These are phyloP conservation scores for Clavariopsis aquatica DNA, from an alignment of 495 filamentous ascomycete genomes.

Conservation along the genomic window DNA sequence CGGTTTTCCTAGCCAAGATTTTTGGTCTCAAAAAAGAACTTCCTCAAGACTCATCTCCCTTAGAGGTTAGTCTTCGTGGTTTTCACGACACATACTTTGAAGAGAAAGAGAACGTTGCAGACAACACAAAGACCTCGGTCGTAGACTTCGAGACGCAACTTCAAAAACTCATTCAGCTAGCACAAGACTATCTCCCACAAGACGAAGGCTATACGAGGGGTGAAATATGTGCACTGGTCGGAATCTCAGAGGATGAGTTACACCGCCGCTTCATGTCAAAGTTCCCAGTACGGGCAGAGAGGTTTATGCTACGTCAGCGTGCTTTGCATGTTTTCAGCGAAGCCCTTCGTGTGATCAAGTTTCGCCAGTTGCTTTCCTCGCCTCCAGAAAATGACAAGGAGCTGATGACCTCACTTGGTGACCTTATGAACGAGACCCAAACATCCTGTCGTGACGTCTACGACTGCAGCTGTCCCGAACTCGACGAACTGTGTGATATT, in stretches of 20 bases:
- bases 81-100: conserved; percentile 81
- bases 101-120: conserved; percentile 54
- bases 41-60: conserved; percentile 75
- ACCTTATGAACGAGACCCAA: conserved; percentile 86
- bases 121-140: conserved; percentile 46
- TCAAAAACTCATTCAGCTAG: conserved; percentile 64
- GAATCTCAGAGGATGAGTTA: conserved; percentile 67
- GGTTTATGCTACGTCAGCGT: conserved; percentile 84
- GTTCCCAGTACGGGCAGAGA: conserved; percentile 83
- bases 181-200: conserved; percentile 64
- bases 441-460: conserved; percentile 79
- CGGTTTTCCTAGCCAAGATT: conserved; percentile 67
- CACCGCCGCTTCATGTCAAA: conserved; percentile 72
- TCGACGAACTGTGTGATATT: conserved; percentile 82
- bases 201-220: conserved; percentile 83
- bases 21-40: conserved; percentile 60
- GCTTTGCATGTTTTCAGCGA: conserved; percentile 89
- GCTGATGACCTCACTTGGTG: conserved; percentile 72
- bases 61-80: conserved; percentile 79
- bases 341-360: conserved; percentile 80
- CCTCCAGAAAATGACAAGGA: conserved; percentile 53
- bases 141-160: conserved; percentile 63
- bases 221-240: conserved; percentile 76
- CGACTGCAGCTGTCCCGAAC: conserved; percentile 85
- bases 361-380: conserved; percentile 66